phyloP scores from a whole-genome alignment of 176 grass and related monocot species.

The Carex littledalei region DNA sequence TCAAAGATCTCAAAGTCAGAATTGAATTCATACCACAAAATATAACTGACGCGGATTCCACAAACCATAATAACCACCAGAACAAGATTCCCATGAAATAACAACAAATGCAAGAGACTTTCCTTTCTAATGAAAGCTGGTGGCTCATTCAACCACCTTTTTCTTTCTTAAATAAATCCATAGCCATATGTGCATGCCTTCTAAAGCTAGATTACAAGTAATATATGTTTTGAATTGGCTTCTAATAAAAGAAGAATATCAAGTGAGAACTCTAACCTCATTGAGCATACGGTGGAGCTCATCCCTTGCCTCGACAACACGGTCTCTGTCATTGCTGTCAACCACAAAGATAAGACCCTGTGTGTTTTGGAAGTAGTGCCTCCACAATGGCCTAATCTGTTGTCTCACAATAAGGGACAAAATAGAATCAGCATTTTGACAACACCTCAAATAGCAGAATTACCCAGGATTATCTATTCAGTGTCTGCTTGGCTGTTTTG shows the following conservation, averaged over 20 bases:
- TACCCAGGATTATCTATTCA: neutral
- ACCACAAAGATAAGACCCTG: constrained; percentile 29
- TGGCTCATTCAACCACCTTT: neutral
- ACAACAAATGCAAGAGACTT: neutral
- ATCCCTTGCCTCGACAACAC: constrained; percentile 24
- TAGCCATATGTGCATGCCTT: neutral
- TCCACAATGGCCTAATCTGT: constrained; percentile 31
- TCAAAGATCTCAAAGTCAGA: neutral
- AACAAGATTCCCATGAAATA: constrained; percentile 1
- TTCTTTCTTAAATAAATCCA: neutral
- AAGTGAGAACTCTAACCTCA: neutral
- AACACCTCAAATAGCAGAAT: neutral
- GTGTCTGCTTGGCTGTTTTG: neutral
- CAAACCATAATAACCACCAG: neutral
- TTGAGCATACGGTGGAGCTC: constrained; percentile 29
- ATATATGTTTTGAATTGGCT: neutral
- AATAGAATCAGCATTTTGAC: neutral
- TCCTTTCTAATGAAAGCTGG: neutral
- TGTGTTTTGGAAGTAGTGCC: constrained; percentile 28
- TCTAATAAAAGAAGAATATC: neutral
- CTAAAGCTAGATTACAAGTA: neutral
- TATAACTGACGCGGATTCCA: neutral
- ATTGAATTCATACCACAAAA: neutral
- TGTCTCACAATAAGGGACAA: neutral
- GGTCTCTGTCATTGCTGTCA: constrained; percentile 26